Conservation (phyloP, 805 yeast genomes). For the Candida insectalens region DNA sequence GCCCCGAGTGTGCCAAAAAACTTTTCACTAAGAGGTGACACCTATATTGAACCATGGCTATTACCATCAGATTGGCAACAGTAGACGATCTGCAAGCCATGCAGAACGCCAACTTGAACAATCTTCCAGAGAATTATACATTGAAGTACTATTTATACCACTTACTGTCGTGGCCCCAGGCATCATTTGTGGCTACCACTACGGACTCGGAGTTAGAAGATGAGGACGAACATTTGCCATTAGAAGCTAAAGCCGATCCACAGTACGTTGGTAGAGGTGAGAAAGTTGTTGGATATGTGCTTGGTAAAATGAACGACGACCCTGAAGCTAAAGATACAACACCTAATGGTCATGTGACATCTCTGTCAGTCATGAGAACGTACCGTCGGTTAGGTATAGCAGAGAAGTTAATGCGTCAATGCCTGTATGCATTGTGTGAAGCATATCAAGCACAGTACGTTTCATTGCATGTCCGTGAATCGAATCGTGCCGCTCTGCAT, state of each 20-base stretch:
- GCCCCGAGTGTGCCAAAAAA: too few relatives aligned
- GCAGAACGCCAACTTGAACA: constrained; percentile 90
- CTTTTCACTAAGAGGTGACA: too few relatives aligned
- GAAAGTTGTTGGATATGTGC: constrained; percentile 88
- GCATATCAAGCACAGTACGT: constrained; percentile 75
- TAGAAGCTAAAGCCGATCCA: constrained; percentile 16
- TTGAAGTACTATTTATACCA: constrained; percentile 92
- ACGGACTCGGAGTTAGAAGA: constrained; percentile 36
- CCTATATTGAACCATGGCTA: constrained; percentile 67
- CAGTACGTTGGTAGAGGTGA: constrained; percentile 61
- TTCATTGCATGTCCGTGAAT: constrained; percentile 85
- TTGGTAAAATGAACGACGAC: constrained; percentile 96
- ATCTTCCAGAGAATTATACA: constrained; percentile 90
- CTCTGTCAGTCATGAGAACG: constrained; percentile 89
- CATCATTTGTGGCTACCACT: constrained; percentile 89
- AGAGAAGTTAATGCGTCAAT: constrained; percentile 79
- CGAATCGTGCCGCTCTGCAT: constrained; percentile 90
- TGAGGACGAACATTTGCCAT: constrained; percentile 10
- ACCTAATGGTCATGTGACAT: constrained; percentile 90
- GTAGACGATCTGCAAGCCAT: constrained; percentile 83
- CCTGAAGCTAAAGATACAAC: constrained; percentile 59
- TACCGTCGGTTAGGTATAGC: constrained; percentile 95
- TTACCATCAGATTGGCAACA: constrained; percentile 82
- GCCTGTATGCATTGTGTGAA: constrained; percentile 68
- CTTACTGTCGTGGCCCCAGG: constrained; percentile 93